Conservation (phyloP, 106 monocot species). For the Acanthochlamys bracteata region DNA sequence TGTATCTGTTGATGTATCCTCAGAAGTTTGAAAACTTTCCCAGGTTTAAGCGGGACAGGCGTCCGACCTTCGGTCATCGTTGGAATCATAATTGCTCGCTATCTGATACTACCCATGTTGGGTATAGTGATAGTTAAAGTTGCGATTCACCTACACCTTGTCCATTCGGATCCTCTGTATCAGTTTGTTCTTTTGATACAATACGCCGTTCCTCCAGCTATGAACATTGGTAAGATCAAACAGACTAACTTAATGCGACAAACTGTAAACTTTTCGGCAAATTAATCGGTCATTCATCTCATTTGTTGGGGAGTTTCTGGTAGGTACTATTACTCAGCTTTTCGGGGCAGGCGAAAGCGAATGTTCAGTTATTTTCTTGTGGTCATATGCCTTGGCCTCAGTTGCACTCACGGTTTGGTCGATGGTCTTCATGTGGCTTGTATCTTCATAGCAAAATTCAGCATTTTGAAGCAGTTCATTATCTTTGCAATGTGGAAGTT, state of each 20-base stretch:
- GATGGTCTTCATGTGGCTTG: conserved; percentile 63
- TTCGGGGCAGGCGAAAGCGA: conserved; percentile 70
- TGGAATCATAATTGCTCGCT: conserved; percentile 48
- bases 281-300: too few relatives aligned
- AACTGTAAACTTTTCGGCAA: too few relatives aligned
- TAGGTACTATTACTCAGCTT: conserved; percentile 68
- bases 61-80: conserved; percentile 26
- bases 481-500: background rate
- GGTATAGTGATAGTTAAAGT: conserved; percentile 35
- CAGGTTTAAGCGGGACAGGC: conserved; percentile 46
- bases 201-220: conserved; percentile 20
- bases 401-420: conserved; percentile 62
- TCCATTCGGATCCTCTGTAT: conserved; percentile 21
- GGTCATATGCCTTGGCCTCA: conserved; percentile 61
- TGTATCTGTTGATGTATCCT: too few relatives aligned
- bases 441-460: conserved; percentile 15
- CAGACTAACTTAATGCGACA: too few relatives aligned
- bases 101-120: conserved; percentile 37
- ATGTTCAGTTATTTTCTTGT: conserved; percentile 62
- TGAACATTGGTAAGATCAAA: conserved; percentile 14
- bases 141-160: conserved; percentile 14
- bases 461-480: too few relatives aligned
- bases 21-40: too few relatives aligned
- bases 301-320: too few relatives aligned
- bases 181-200: conserved; percentile 20